phyloP scores from a whole-genome alignment of 1,284 basidiomycete genomes.

The Ganoderma sp. region DNA sequence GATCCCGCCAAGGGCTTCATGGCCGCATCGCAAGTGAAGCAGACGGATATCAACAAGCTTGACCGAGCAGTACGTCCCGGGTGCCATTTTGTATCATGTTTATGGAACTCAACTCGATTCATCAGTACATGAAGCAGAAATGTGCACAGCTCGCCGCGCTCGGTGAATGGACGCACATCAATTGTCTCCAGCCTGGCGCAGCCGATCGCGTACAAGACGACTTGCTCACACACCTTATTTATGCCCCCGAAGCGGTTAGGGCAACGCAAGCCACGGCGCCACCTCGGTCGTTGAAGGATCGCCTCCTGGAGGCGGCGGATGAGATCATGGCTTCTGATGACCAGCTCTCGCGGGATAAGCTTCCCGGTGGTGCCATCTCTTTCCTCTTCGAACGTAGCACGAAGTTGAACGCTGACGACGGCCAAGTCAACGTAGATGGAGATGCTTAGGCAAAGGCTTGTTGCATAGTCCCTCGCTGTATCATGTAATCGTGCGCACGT shows the following conservation, averaged over 20 bases:
- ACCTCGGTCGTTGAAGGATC: slow-evolving; percentile 17
- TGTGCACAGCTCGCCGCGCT: slow-evolving; percentile 81
- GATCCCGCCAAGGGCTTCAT: slow-evolving; percentile 61
- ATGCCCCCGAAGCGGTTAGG: slow-evolving; percentile 38
- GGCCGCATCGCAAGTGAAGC: slow-evolving; percentile 71
- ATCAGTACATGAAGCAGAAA: slow-evolving; percentile 74
- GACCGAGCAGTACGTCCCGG: slow-evolving; percentile 56
- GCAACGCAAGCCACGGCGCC: slow-evolving; percentile 19
- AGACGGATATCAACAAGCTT: slow-evolving; percentile 52
- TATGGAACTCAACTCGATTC: slow-evolving; percentile 7
- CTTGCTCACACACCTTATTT: slow-evolving; percentile 61
- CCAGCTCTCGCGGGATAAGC: slow-evolving; percentile 17
- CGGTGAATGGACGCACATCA: slow-evolving; percentile 89
- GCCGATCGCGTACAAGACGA: slow-evolving; percentile 63
- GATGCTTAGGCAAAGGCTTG: slow-evolving; percentile 4
- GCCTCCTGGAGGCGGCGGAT: slow-evolving; percentile 20
- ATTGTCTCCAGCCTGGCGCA: slow-evolving; percentile 59
- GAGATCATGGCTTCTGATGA: slow-evolving; percentile 15
- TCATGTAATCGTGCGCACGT: slow-evolving; percentile 4
- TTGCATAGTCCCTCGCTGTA: background rate
- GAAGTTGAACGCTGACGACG: slow-evolving; percentile 15
- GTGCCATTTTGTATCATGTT: background rate
- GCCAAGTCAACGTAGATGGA: slow-evolving; percentile 14
- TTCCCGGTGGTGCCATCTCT: slow-evolving; percentile 29
- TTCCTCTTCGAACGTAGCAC: slow-evolving; percentile 32